Conservation (phyloP, 106 monocot species). For the Ottelia alismoides region DNA sequence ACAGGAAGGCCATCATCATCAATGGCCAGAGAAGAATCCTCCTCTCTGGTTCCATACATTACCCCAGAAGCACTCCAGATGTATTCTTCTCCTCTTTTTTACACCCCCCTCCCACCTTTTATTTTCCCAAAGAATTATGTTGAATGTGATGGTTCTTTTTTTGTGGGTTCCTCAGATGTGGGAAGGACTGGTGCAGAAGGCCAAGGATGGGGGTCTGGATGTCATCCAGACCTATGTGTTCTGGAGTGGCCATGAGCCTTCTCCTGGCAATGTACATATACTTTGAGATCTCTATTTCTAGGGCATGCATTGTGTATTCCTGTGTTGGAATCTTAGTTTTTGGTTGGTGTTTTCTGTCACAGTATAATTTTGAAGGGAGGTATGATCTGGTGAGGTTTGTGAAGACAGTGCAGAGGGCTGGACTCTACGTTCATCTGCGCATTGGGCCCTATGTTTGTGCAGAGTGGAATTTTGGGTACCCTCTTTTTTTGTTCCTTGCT, state of each 20-base stretch:
- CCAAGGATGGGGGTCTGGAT: conserved; percentile 63
- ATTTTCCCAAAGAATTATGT: too few relatives aligned
- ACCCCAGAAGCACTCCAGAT: conserved; percentile 91
- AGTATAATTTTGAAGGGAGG: conserved; percentile 94
- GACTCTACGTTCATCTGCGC: conserved; percentile 77
- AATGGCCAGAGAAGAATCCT: conserved; percentile 72
- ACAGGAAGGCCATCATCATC: conserved; percentile 56
- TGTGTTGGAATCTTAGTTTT: too few relatives aligned
- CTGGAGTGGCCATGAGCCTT: conserved; percentile 56
- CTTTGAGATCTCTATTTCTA: not conserved
- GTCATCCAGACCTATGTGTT: conserved; percentile 64
- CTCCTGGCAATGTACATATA: conserved; percentile 34
- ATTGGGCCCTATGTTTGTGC: conserved; percentile 93
- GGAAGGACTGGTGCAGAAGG: conserved; percentile 76
- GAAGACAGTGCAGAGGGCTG: conserved; percentile 81
- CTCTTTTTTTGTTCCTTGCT: too few relatives aligned
- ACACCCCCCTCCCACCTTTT: not conserved
- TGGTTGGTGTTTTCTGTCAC: too few relatives aligned
- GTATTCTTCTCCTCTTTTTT: conserved; percentile 14
- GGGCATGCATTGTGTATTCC: not conserved
- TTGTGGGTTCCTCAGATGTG: conserved; percentile 47
- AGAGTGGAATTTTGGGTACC: conserved; percentile 98
- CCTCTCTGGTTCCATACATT: conserved; percentile 70
- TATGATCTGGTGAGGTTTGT: conserved; percentile 94
- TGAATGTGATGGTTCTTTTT: conserved; percentile 6